Conservation (phyloP, 2,329 filamentous ascomycete species). For the Thelonectria blattea region DNA sequence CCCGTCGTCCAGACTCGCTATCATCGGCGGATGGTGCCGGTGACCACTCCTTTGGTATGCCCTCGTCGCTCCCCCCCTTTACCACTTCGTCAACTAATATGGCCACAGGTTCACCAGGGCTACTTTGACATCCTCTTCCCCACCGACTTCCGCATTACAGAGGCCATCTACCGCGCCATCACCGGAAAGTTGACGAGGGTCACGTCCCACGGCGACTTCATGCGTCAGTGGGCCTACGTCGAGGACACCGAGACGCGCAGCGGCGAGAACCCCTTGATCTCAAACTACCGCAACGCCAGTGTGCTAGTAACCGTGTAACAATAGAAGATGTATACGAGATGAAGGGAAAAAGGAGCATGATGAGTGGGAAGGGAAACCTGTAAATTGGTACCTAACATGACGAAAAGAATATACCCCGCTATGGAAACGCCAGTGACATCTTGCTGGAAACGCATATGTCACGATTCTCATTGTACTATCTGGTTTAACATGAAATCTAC, state of each 20-base stretch:
- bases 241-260: conserved; percentile 88
- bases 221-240: conserved; percentile 86
- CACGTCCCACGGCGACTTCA: conserved; percentile 86
- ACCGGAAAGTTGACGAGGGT: conserved; percentile 91
- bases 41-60: conserved; percentile 85
- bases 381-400: conserved; percentile 11
- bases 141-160: conserved; percentile 89
- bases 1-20: conserved; percentile 97
- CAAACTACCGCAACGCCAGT: conserved; percentile 94
- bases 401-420: conserved; percentile 32
- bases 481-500: conserved; percentile 1
- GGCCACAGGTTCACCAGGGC: conserved; percentile 83
- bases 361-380: conserved; percentile 1
- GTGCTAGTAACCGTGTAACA: conserved; percentile 82
- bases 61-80: not conserved
- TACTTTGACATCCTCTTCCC: conserved; percentile 99
- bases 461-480: conserved; percentile 9
- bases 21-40: conserved; percentile 83
- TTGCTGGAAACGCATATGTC: not conserved
- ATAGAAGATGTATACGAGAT: conserved; percentile 7
- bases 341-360: not conserved
- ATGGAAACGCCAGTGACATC: conserved; percentile 15
- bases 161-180: conserved; percentile 89
- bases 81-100: conserved; percentile 15
- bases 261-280: conserved; percentile 91